These are phyloP conservation scores for Saccharum hybrid DNA, from an alignment of 202 grass and related monocot genomes.

Conservation along the genomic window DNA sequence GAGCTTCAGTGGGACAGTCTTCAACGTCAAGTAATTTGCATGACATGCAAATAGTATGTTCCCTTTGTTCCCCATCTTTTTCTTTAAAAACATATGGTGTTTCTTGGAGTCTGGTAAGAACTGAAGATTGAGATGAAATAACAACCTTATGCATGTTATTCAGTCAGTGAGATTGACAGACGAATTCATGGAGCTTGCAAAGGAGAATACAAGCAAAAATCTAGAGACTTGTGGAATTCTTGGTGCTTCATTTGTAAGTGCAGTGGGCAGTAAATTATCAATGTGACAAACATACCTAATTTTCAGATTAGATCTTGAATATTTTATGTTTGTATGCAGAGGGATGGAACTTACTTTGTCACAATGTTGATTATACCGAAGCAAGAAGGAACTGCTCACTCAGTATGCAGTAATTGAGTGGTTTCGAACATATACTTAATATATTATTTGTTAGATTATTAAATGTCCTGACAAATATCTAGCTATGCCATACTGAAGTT, in stretches of 20 bases:
- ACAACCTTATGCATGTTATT: constrained; percentile 40
- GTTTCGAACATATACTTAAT: constrained; percentile 24
- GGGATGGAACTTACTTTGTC: constrained; percentile 79
- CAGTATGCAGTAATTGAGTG: constrained; percentile 74
- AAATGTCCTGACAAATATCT: neutral
- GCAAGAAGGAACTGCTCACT: constrained; percentile 91
- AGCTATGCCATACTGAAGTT: constrained; percentile 6
- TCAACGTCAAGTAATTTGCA: constrained; percentile 64
- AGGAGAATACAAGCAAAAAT: constrained; percentile 84
- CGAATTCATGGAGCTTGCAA: constrained; percentile 97
- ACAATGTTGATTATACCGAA: constrained; percentile 93
- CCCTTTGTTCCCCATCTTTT: constrained; percentile 10
- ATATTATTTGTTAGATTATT: constrained; percentile 21
- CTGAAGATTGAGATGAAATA: constrained; percentile 31
- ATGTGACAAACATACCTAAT: constrained; percentile 6
- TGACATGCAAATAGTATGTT: constrained; percentile 83
- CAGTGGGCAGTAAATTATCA: constrained; percentile 9
- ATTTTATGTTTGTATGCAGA: constrained; percentile 55
- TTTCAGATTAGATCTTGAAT: constrained; percentile 24
- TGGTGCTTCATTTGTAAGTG: constrained; percentile 91
- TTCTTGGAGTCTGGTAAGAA: neutral
- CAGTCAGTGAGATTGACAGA: constrained; percentile 88
- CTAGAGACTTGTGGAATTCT: constrained; percentile 94
- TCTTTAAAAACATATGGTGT: neutral
- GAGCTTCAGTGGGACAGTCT: constrained; percentile 51